These are phyloP conservation scores for Lactarius vividus DNA, from an alignment of 768 basidiomycete species.

Conservation along the genomic window DNA sequence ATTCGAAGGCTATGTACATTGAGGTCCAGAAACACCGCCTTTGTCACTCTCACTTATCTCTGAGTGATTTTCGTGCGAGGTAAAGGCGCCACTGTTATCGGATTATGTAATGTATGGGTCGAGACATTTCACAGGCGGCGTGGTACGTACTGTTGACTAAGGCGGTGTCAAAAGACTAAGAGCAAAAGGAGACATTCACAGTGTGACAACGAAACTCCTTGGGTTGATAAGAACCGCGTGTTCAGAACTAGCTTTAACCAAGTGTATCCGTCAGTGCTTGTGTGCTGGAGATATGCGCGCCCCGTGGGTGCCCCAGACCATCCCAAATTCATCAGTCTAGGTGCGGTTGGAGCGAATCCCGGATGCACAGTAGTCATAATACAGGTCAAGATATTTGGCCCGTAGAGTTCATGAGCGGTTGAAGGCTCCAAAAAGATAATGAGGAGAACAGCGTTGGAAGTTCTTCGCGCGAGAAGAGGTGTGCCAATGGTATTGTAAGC, in stretches of 20 bases:
- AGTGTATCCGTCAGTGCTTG: background rate
- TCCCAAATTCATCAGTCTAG: background rate
- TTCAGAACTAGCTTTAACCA: background rate
- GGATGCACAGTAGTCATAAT: background rate
- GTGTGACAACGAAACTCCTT: background rate
- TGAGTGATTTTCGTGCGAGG: background rate
- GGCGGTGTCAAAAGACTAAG: background rate
- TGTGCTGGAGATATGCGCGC: background rate
- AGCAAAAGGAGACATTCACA: background rate
- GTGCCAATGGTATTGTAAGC: too few species aligned
- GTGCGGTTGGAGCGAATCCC: background rate
- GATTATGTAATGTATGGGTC: background rate
- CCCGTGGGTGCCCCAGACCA: background rate
- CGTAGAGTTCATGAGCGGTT: background rate
- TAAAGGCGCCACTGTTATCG: background rate
- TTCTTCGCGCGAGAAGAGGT: background rate
- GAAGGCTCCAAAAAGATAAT: background rate
- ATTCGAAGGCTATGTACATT: background rate
- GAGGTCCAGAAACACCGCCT: background rate
- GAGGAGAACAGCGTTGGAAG: background rate
- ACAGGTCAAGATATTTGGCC: background rate
- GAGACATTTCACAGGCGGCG: background rate
- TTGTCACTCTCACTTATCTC: background rate
- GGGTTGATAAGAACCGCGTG: background rate
- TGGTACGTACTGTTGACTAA: background rate